phyloP scores from a whole-genome alignment of 257 asterid species.

The Nicotiana attenuata region DNA sequence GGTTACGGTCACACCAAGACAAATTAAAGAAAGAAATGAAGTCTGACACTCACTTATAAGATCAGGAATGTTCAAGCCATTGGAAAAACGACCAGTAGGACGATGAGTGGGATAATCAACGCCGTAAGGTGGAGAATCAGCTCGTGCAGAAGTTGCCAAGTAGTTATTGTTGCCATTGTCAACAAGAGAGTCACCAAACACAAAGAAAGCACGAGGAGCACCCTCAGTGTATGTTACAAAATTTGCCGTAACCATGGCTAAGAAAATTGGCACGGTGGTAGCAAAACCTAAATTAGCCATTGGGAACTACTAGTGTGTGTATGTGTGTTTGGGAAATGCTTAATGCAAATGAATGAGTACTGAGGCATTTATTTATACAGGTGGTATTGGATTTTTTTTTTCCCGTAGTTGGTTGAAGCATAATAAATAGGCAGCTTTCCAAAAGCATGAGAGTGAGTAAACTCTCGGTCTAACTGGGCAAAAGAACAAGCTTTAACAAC shows the following conservation, averaged over 20 bases:
- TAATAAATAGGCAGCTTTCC: slow-evolving; percentile 37
- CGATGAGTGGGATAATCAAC: slow-evolving; percentile 68
- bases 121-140: slow-evolving; percentile 78
- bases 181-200: slow-evolving; percentile 73
- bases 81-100: slow-evolving; percentile 75
- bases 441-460: slow-evolving; percentile 14
- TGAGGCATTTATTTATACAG: slow-evolving; percentile 18
- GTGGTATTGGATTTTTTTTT: background rate
- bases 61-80: slow-evolving; percentile 71
- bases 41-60: slow-evolving; percentile 42
- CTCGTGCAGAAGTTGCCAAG: slow-evolving; percentile 59
- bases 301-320: background rate
- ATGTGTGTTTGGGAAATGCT: background rate
- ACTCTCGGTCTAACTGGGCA: slow-evolving; percentile 16
- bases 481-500: background rate
- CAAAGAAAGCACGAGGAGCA: slow-evolving; percentile 61
- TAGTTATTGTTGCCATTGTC: slow-evolving; percentile 77
- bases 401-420: slow-evolving; percentile 28
- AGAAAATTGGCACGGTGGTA: slow-evolving; percentile 2
- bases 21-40: background rate
- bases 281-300: slow-evolving; percentile 19
- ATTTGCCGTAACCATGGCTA: slow-evolving; percentile 9
- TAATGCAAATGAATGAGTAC: background rate
- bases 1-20: background rate
- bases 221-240: slow-evolving; percentile 19